Conservation (phyloP, 2,329 filamentous ascomycete species). For the Penicillium olsonii region DNA sequence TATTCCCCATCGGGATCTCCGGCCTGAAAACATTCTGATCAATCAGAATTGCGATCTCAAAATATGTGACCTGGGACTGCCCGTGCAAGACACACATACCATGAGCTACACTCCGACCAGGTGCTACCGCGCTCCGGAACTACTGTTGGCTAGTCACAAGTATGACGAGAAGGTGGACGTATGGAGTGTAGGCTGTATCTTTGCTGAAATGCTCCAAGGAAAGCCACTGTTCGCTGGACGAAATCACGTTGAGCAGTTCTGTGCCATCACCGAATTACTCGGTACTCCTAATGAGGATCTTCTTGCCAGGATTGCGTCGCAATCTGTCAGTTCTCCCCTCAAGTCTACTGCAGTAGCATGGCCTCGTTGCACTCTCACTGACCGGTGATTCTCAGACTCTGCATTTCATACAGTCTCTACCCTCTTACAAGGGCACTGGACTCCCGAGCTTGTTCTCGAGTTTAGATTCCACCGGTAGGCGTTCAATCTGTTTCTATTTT, state of each 20-base stretch:
- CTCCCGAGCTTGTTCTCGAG: constrained; percentile 88
- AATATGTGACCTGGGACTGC: constrained; percentile 97
- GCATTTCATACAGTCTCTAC: constrained; percentile 92
- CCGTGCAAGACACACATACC: constrained; percentile 98
- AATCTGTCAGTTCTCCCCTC: constrained; percentile 67
- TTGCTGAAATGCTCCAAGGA: constrained; percentile 97
- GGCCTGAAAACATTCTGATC: constrained; percentile 97
- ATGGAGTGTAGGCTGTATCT: constrained; percentile 98
- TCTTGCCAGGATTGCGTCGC: constrained; percentile 89
- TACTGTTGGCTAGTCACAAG: constrained; percentile 99
- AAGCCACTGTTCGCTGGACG: constrained; percentile 97
- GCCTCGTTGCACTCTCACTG: neutral
- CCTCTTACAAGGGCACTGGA: constrained; percentile 86
- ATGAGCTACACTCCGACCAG: constrained; percentile 96
- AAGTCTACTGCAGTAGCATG: neutral
- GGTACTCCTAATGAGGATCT: constrained; percentile 97
- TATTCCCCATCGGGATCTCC: constrained; percentile 94
- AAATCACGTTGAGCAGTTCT: constrained; percentile 98
- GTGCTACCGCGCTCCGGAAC: constrained; percentile 97
- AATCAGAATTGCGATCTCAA: constrained; percentile 99
- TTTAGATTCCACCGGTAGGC: constrained; percentile 77
- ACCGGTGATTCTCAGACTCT: constrained; percentile 64
- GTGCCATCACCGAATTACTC: constrained; percentile 94
- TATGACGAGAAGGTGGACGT: constrained; percentile 98
- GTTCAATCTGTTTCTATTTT: constrained; percentile 2